A percentile compares a stretch with the other conserved stretches of the same genome.
Conservation (phyloP, 164 flowering plant species). For the Dillenia turbinata region DNA sequence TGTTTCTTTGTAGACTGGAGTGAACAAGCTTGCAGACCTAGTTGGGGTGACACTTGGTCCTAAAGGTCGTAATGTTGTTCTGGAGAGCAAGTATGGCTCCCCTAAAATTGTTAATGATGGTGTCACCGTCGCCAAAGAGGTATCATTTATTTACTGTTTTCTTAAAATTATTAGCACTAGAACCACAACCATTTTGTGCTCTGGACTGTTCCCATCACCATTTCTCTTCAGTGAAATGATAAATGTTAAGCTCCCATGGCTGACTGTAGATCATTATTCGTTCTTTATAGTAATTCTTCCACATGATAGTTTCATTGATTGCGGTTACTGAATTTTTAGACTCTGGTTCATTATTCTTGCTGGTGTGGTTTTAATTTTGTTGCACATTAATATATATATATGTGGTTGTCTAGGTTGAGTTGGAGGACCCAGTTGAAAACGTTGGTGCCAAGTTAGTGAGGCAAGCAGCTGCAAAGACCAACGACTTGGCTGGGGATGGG, state of each 20-base stretch:
- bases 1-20: conserved; percentile 56
- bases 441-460: conserved; percentile 96
- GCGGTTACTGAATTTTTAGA: too few species aligned
- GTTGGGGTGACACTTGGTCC: conserved; percentile 99
- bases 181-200: too few species aligned
- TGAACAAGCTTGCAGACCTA: conserved; percentile 95
- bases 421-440: conserved; percentile 98
- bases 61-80: conserved; percentile 93
- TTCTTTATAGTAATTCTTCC: too few species aligned
- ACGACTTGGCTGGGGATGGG: conserved; percentile 99
- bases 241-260: too few species aligned
- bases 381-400: too few species aligned
- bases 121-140: conserved; percentile 94
- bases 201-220: too few species aligned
- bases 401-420: conserved; percentile 52
- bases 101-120: conserved; percentile 98
- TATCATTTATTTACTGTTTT: background rate
- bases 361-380: too few species aligned
- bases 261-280: too few species aligned
- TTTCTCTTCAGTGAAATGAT: too few species aligned
- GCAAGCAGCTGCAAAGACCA: conserved; percentile 98
- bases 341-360: too few species aligned
- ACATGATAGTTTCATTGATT: too few species aligned
- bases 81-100: conserved; percentile 98
- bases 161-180: too few species aligned